phyloP scores from a whole-genome alignment of 352 stramenopile species.

The Pythium chondricola region DNA sequence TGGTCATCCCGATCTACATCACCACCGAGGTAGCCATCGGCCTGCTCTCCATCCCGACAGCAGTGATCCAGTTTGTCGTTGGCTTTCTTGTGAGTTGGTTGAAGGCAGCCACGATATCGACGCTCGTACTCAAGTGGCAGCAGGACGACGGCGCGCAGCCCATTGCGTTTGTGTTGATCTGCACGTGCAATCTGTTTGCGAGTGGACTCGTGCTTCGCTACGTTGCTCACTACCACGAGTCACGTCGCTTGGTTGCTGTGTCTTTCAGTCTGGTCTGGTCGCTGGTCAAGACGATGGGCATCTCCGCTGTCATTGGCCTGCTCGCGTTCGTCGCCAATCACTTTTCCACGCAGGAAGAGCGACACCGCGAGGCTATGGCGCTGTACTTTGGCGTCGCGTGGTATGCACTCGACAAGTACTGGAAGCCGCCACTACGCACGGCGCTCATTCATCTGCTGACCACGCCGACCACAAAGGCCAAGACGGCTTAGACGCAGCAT shows the following conservation, averaged over 20 bases:
- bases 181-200: constrained; percentile 63
- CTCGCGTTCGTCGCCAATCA: constrained; percentile 56
- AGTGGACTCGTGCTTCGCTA: constrained; percentile 54
- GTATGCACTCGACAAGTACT: constrained; percentile 72
- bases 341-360: constrained; percentile 40
- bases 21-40: constrained; percentile 35
- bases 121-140: constrained; percentile 58
- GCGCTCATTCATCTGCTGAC: constrained; percentile 24
- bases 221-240: constrained; percentile 40
- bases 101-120: constrained; percentile 64
- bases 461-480: neutral
- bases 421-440: constrained; percentile 36
- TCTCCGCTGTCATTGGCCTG: constrained; percentile 36
- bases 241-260: constrained; percentile 28
- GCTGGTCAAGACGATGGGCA: constrained; percentile 35
- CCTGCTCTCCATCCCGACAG: constrained; percentile 30
- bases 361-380: constrained; percentile 36
- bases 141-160: constrained; percentile 38
- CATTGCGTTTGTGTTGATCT: constrained; percentile 51
- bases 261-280: constrained; percentile 32
- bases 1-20: constrained; percentile 58
- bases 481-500: neutral
- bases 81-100: constrained; percentile 65
- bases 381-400: constrained; percentile 67
- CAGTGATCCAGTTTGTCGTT: constrained; percentile 40